phyloP scores from a whole-genome alignment of 306 rosid species.

The Hippophae gyantsensis region DNA sequence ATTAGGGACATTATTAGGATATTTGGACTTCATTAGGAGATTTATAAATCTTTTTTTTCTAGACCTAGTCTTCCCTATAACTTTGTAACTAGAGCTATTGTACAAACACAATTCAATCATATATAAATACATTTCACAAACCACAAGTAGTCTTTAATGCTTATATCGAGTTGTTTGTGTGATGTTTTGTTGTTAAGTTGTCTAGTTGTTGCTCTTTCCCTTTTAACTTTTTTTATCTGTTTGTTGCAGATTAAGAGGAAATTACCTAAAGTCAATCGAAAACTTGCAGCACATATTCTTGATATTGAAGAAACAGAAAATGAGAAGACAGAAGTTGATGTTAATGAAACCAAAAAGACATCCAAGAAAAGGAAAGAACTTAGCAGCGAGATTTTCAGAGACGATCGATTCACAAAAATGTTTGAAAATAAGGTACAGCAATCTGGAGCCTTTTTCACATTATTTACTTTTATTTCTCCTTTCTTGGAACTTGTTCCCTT shows the following conservation, averaged over 20 bases:
- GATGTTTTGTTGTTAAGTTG: neutral
- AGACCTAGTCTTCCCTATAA: too few relatives aligned
- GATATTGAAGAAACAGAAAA: slow-evolving; percentile 49
- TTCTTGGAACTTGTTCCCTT: neutral
- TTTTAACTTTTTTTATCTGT: slow-evolving; percentile 1
- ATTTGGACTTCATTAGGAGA: too few relatives aligned
- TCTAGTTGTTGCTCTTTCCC: neutral
- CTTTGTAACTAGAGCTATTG: too few relatives aligned
- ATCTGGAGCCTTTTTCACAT: slow-evolving; percentile 9
- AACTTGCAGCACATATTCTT: slow-evolving; percentile 54
- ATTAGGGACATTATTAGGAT: too few relatives aligned
- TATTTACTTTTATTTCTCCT: neutral
- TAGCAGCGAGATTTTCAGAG: slow-evolving; percentile 47
- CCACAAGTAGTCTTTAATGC: too few relatives aligned
- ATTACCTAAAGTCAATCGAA: slow-evolving; percentile 71
- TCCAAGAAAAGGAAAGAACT: slow-evolving; percentile 70
- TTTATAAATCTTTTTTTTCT: too few relatives aligned
- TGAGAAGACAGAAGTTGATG: slow-evolving; percentile 40
- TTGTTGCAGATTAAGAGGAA: slow-evolving; percentile 58
- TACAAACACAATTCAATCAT: too few relatives aligned
- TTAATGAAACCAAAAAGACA: slow-evolving; percentile 39
- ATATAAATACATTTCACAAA: too few relatives aligned
- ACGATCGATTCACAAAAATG: slow-evolving; percentile 54
- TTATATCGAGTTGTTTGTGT: neutral
- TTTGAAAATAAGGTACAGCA: slow-evolving; percentile 54